phyloP scores from a whole-genome alignment of 2,329 filamentous ascomycete species.

The Fusarium sp. region DNA sequence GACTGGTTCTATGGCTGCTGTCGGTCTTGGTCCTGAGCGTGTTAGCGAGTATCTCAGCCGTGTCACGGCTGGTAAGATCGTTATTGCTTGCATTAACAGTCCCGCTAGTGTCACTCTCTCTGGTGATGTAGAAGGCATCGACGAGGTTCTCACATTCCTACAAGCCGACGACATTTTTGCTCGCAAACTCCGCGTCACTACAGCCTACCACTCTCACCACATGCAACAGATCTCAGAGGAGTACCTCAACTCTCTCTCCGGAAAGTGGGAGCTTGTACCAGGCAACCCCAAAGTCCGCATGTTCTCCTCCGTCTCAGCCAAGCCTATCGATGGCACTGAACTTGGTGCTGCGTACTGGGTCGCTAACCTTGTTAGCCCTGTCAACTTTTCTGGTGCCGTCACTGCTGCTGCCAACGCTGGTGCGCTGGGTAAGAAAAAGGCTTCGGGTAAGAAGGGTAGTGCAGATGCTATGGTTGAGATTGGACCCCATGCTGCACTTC shows the following conservation, averaged over 20 bases:
- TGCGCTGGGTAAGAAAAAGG: neutral
- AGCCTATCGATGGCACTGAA: neutral
- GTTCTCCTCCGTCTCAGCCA: neutral
- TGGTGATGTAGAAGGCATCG: neutral
- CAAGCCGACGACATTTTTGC: neutral
- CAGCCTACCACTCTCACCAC: neutral
- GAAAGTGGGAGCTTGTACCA: neutral
- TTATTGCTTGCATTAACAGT: neutral
- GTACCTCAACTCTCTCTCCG: neutral
- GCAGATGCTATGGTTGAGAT: neutral
- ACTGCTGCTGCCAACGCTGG: neutral
- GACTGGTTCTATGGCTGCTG: neutral
- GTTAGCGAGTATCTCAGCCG: neutral
- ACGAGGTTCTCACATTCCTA: neutral
- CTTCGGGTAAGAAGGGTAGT: neutral
- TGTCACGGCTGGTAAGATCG: neutral
- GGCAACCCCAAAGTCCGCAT: neutral
- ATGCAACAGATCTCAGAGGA: slow-evolving; percentile 1
- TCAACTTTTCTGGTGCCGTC: neutral
- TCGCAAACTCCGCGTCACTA: neutral
- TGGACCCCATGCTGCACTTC: neutral
- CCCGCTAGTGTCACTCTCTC: neutral
- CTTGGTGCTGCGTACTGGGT: neutral
- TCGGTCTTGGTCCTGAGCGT: neutral
- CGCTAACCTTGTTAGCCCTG: neutral